Evolutionary conservation across 73 alveolate species (phyloP).

Genomic region (Stentor roeselii): DNA sequence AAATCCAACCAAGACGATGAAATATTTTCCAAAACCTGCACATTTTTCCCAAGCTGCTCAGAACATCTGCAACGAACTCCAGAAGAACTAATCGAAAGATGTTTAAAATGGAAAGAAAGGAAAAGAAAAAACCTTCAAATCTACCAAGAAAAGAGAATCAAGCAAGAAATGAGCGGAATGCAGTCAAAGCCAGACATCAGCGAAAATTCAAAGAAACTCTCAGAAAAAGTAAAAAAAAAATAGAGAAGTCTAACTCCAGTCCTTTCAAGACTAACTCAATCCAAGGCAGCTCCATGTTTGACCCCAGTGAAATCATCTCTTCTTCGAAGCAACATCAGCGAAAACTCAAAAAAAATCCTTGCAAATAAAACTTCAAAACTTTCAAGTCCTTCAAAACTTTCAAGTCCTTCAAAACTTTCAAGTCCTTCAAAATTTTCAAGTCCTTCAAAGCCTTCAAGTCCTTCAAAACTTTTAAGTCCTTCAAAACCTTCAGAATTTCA

Average conservation of each 20-base stretch:
- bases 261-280: not conserved
- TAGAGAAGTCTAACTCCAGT: not conserved
- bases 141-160: not conserved
- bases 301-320: too few species aligned
- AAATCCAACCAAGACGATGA: not conserved
- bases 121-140: not conserved
- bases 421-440: not conserved
- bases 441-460: not conserved
- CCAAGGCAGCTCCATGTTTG: too few species aligned
- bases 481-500: not conserved
- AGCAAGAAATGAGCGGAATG: not conserved
- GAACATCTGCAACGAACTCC: not conserved
- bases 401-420: not conserved
- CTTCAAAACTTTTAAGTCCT: not conserved
- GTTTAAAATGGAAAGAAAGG: not conserved
- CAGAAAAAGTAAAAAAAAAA: not conserved
- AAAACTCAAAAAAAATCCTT: too few species aligned
- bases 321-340: too few species aligned
- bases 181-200: not conserved
- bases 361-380: too few species aligned
- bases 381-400: too few species aligned
- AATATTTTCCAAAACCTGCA: not conserved
- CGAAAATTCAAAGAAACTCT: not conserved
- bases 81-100: not conserved
- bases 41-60: not conserved